Evolutionary conservation across 2,329 filamentous ascomycete genomes (phyloP), one percentile per base, ranked within the genome.

Genomic region (Cladosporium velox): DNA sequence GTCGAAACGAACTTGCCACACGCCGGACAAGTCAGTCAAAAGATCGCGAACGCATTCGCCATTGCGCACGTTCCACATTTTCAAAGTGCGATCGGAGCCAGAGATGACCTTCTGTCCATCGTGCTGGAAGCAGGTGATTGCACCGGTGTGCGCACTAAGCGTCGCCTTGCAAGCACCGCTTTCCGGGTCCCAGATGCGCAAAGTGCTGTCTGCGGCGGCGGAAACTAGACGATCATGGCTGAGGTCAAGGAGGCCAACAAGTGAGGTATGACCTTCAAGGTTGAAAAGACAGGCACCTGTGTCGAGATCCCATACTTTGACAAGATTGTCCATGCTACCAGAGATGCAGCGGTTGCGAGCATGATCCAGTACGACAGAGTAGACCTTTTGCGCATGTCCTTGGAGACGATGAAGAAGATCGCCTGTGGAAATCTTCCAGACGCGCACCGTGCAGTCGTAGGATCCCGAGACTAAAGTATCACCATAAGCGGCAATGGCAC

Each of bases 1-100:
- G 74, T 99, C 93, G 80, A 99, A 99, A 74, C 95, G 95, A 74
- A 99, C 95, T 81, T 99, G 95, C 95, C 95, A 99, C 8, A 99
- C 95, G n/a, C 94, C 93, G 71, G 90, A 94, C 41, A 99, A 84
- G 74, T 97, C 93, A 15, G 92, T 97, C 74, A 99, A 84, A 51
- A 99, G 85, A 78, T 99, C 94, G 71, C 94, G 91, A 62, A 97
- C 88, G 77, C 93, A 97, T 73, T 97, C 91, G 59, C 95, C 95
- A 1, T 90, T 96, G 73, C 89, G 88, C 59, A 97, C 91, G 75
- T 99, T 92, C 95, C 95, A 99, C 92, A 99, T 96, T 83, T 99
- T 99, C 70, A 99, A 84, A 3, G 92, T 97, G 74, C 94, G 89
- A 77, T 99, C 95, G 67, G 92, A 97, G 65, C 95, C 95, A 49